phyloP scores from a whole-genome alignment of 2,329 filamentous ascomycete species.

The Diaporthe australafricana region DNA sequence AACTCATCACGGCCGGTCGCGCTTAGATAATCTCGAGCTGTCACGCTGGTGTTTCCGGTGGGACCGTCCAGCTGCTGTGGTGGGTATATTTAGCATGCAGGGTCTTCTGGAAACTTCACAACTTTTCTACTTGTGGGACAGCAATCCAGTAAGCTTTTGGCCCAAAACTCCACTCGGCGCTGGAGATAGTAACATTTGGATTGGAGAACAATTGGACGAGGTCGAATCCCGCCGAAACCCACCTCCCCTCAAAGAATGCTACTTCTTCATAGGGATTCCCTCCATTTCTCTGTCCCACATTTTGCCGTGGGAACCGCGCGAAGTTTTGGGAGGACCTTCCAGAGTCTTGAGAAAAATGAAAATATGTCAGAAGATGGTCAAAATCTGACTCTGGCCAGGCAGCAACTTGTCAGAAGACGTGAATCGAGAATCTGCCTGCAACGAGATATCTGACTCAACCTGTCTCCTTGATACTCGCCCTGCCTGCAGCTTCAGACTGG shows the following conservation, averaged over 20 bases:
- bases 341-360: not conserved
- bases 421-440: not conserved
- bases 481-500: not conserved
- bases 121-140: constrained; percentile 14
- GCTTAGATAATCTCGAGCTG: constrained; percentile 15
- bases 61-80: not conserved
- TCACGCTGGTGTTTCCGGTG: constrained; percentile 21
- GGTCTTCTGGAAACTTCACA: constrained; percentile 26
- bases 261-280: not conserved
- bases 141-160: not conserved
- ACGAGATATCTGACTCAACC: not conserved
- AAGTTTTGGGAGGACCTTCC: not conserved
- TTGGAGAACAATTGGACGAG: constrained; percentile 15
- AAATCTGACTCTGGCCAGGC: not conserved
- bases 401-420: not conserved
- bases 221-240: constrained; percentile 17
- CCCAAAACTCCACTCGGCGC: constrained; percentile 1
- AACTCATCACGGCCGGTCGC: not conserved
- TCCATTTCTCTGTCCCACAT: constrained; percentile 1
- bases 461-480: not conserved
- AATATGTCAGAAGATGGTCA: not conserved
- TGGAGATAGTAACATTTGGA: constrained; percentile 9
- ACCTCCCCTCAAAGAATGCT: not conserved
- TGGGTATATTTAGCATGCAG: constrained; percentile 19
- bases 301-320: constrained; percentile 7